A percentile compares a stretch with the other conserved stretches of the same genome.
phyloP scores from a whole-genome alignment of 1,139 yeast genomes.

The Meyerozyma elateridarum region DNA sequence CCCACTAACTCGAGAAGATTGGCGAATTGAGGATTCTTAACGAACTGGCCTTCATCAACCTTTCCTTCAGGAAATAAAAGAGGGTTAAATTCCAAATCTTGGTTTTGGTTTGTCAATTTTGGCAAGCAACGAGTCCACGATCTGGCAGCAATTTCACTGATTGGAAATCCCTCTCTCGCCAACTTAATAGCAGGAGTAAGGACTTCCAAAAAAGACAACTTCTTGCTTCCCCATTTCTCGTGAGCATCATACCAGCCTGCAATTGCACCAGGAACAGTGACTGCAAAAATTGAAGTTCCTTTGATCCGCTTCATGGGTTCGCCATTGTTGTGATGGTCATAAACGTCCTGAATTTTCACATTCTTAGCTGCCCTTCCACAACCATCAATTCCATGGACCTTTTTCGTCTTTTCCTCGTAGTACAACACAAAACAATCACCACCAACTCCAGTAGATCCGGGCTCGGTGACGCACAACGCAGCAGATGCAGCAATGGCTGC shows the following conservation, averaged over 20 bases:
- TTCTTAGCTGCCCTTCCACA: conserved; percentile 66
- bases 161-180: conserved; percentile 65
- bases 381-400: conserved; percentile 67
- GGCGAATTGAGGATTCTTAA: conserved; percentile 52
- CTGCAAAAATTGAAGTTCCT: conserved; percentile 49
- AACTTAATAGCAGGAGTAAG: conserved; percentile 67
- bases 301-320: conserved; percentile 40
- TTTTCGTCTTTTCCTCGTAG: conserved; percentile 44
- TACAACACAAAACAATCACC: conserved; percentile 75
- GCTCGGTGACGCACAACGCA: conserved; percentile 67
- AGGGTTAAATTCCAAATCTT: conserved; percentile 25
- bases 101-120: conserved; percentile 37
- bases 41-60: conserved; percentile 60
- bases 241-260: conserved; percentile 74
- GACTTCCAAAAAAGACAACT: conserved; percentile 53
- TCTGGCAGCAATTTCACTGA: conserved; percentile 53
- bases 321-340: conserved; percentile 36
- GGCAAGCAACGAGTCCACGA: conserved; percentile 44
- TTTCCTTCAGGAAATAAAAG: conserved; percentile 33
- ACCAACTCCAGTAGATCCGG: conserved; percentile 76
- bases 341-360: conserved; percentile 46
- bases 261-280: conserved; percentile 74
- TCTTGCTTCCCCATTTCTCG: conserved; percentile 70
- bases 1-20: conserved; percentile 50
- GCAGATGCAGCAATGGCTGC: conserved; percentile 83